Conservation (phyloP, 805 yeast genomes). For the Saccharomycopsis guyanensis region DNA sequence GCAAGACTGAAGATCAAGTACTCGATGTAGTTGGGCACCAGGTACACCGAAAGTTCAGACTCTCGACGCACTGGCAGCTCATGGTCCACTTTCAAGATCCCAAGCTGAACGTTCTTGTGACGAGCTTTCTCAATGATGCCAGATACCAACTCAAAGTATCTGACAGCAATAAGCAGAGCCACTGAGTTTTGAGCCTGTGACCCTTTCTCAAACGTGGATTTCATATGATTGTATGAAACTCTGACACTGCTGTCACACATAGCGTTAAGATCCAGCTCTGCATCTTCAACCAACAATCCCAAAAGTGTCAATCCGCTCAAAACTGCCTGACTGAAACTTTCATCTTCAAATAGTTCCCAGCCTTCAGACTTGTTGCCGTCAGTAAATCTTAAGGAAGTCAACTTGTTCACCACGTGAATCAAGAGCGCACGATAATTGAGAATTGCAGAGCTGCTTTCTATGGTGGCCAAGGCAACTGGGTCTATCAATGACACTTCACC, state of each 20-base stretch:
- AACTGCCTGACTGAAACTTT: slow-evolving; percentile 33
- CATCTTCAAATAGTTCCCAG: slow-evolving; percentile 26
- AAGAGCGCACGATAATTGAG: slow-evolving; percentile 58
- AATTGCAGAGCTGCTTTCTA: slow-evolving; percentile 12
- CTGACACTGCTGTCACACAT: slow-evolving; percentile 37
- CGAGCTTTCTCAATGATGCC: slow-evolving; percentile 10
- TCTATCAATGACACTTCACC: slow-evolving; percentile 54
- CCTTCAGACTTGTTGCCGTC: slow-evolving; percentile 10
- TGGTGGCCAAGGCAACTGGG: slow-evolving; percentile 22
- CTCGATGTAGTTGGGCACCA: slow-evolving; percentile 27
- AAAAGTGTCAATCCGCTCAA: slow-evolving; percentile 38
- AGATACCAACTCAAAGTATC: slow-evolving; percentile 13
- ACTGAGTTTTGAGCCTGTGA: not conserved
- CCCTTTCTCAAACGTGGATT: not conserved
- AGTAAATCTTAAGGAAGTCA: slow-evolving; percentile 30
- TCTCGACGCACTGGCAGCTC: slow-evolving; percentile 11
- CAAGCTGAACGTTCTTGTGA: slow-evolving; percentile 10
- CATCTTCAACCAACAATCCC: slow-evolving; percentile 45
- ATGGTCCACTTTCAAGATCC: slow-evolving; percentile 7
- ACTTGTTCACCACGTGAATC: slow-evolving; percentile 38
- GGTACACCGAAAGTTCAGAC: not conserved
- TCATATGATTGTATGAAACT: slow-evolving; percentile 23
- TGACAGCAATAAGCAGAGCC: slow-evolving; percentile 5
- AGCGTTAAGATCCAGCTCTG: slow-evolving; percentile 44
- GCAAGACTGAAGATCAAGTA: slow-evolving; percentile 45